Evolutionary conservation across 306 rosid genomes (phyloP).

Genomic region (Betula pendula): DNA sequence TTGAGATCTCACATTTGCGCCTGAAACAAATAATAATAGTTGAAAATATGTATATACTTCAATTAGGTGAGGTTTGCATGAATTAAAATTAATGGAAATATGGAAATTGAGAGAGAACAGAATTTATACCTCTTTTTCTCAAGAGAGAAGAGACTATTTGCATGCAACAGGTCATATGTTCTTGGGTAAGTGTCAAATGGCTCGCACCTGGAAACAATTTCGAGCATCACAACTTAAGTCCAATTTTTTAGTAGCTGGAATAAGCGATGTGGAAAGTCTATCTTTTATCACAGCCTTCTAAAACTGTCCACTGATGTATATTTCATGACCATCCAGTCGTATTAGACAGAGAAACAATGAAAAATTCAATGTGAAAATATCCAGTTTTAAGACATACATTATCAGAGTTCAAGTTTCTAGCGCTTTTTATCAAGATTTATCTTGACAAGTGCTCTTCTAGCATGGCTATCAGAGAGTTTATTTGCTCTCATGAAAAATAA

Average conservation of each 20-base stretch:
- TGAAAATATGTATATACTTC: constrained; percentile 8
- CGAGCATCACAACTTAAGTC: constrained; percentile 22
- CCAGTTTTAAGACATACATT: not conserved
- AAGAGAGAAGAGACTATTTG: constrained; percentile 74
- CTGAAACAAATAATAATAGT: constrained; percentile 15
- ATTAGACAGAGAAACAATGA: not conserved
- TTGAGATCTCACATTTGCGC: constrained; percentile 70
- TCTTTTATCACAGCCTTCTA: not conserved
- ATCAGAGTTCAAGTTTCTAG: not conserved
- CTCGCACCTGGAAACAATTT: constrained; percentile 64
- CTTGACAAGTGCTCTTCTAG: not conserved
- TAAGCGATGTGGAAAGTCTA: not conserved
- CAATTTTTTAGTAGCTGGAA: not conserved
- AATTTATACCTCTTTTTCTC: constrained; percentile 64
- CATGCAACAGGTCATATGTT: constrained; percentile 83
- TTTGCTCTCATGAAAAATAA: too few species aligned
- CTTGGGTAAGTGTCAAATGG: constrained; percentile 95
- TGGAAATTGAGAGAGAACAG: constrained; percentile 19
- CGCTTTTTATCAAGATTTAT: not conserved
- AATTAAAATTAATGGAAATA: not conserved
- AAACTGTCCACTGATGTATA: not conserved
- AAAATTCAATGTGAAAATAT: not conserved
- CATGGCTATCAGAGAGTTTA: not conserved
- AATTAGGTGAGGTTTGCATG: not conserved
- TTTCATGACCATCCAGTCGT: not conserved